phyloP scores from a whole-genome alignment of 306 rosid species.

The Quercus ilex region DNA sequence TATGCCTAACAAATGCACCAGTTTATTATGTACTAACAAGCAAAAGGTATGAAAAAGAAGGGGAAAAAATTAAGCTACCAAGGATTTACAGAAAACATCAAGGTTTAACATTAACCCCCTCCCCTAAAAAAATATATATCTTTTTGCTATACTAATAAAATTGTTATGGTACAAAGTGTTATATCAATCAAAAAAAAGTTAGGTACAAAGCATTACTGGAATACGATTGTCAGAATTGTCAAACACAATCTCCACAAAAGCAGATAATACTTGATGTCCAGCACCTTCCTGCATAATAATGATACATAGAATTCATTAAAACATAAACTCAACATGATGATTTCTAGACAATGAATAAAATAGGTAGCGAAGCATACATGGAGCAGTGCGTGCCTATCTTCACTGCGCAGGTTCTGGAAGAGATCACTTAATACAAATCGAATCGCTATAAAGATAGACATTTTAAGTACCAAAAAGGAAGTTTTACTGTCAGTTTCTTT shows the following conservation, averaged over 20 bases:
- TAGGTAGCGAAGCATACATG: constrained; percentile 58
- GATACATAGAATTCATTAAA: constrained; percentile 2
- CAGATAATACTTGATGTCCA: constrained; percentile 84
- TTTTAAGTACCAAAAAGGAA: neutral
- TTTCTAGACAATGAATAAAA: constrained; percentile 1
- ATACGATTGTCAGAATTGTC: constrained; percentile 94
- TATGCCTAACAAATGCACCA: neutral
- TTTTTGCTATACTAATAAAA: neutral
- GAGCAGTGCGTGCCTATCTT: constrained; percentile 83
- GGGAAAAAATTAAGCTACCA: neutral
- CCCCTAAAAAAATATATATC: neutral
- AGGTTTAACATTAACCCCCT: neutral
- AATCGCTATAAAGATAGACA: constrained; percentile 50
- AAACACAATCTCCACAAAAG: constrained; percentile 97
- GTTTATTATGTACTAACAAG: neutral
- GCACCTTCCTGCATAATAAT: constrained; percentile 80
- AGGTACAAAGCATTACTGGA: constrained; percentile 59
- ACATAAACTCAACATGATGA: neutral
- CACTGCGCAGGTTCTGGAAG: constrained; percentile 77
- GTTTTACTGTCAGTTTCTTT: constrained; percentile 9
- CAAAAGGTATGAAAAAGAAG: neutral
- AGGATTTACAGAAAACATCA: neutral
- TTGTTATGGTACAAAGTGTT: constrained; percentile 15
- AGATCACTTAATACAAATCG: constrained; percentile 95
- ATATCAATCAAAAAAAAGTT: too few species aligned